Conservation (phyloP, 2,329 filamentous ascomycete species). For the Microsporum ferrugineum region DNA sequence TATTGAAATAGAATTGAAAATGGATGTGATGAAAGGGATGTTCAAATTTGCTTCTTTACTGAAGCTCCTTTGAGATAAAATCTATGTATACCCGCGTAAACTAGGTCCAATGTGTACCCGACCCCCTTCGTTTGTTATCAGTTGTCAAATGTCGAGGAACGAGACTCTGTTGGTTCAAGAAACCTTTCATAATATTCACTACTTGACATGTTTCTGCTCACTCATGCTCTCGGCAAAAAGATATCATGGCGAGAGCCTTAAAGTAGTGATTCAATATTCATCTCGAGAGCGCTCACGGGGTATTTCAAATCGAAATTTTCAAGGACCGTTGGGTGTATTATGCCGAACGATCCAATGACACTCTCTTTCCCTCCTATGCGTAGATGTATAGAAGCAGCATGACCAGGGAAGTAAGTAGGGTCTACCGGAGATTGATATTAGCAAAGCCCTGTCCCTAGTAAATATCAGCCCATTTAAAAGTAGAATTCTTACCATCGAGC, state of each 20-base stretch:
- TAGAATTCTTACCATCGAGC: slow-evolving; percentile 52
- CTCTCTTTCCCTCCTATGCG: slow-evolving; percentile 61
- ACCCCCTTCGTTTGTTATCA: too few relatives aligned
- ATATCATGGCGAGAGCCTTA: slow-evolving; percentile 28
- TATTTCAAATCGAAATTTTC: slow-evolving; percentile 89
- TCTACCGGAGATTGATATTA: slow-evolving; percentile 36
- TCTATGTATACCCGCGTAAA: background rate
- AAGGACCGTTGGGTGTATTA: slow-evolving; percentile 83
- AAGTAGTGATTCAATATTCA: slow-evolving; percentile 89
- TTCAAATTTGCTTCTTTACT: background rate
- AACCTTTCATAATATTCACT: background rate
- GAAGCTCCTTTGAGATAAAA: background rate
- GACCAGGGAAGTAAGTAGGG: slow-evolving; percentile 80
- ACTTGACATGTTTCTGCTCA: background rate
- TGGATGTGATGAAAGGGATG: background rate
- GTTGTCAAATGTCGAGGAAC: background rate
- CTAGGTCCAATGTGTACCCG: background rate
- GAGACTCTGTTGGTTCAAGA: background rate
- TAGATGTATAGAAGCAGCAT: slow-evolving; percentile 74
- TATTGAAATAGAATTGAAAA: slow-evolving; percentile 4
- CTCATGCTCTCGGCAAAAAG: background rate
- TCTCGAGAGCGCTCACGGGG: slow-evolving; percentile 85
- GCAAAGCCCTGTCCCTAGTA: background rate
- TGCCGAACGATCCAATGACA: slow-evolving; percentile 80
- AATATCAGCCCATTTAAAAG: background rate